A percentile compares a stretch with the other conserved stretches of the same genome.
phyloP scores from a whole-genome alignment of 78 protist genomes.

The Neovahlkampfia damariscottae region DNA sequence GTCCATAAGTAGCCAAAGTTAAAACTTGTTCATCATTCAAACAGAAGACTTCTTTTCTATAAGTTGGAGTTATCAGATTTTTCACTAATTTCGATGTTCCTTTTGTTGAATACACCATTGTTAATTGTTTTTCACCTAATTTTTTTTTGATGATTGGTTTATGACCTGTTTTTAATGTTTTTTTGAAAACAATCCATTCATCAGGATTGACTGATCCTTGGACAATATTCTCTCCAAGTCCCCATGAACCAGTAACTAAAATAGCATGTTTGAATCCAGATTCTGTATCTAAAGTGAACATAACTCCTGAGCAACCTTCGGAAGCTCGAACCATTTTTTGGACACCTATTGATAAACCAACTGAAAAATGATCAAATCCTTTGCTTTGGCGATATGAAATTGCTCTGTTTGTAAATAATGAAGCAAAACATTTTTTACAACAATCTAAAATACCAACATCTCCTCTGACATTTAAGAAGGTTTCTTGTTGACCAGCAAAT shows the following conservation, averaged over 20 bases:
- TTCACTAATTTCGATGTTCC: no score
- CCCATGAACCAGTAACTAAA: neutral
- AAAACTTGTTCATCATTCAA: no score
- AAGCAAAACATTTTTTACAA: neutral
- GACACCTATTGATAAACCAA: neutral
- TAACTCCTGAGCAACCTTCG: conserved; percentile 8
- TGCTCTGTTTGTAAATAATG: conserved; percentile 2
- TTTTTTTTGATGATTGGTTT: neutral
- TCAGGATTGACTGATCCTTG: conserved; percentile 3
- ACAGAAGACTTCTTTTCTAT: no score
- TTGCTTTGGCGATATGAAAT: neutral
- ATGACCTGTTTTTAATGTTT: no score
- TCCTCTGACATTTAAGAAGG: conserved; percentile 6
- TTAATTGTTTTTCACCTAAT: neutral
- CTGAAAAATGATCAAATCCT: neutral
- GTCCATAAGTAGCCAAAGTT: no score
- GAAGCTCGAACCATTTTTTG: neutral
- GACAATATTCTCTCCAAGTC: conserved; percentile 1
- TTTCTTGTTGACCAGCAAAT: conserved; percentile 22
- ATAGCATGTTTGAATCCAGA: neutral
- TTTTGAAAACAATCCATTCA: neutral
- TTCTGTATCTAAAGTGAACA: neutral
- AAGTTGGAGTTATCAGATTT: no score
- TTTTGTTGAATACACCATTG: conserved; percentile 1
- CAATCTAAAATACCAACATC: no score